These are phyloP conservation scores for Metschnikowia koreensis DNA, from an alignment of 805 yeast species.

Conservation along the genomic window DNA sequence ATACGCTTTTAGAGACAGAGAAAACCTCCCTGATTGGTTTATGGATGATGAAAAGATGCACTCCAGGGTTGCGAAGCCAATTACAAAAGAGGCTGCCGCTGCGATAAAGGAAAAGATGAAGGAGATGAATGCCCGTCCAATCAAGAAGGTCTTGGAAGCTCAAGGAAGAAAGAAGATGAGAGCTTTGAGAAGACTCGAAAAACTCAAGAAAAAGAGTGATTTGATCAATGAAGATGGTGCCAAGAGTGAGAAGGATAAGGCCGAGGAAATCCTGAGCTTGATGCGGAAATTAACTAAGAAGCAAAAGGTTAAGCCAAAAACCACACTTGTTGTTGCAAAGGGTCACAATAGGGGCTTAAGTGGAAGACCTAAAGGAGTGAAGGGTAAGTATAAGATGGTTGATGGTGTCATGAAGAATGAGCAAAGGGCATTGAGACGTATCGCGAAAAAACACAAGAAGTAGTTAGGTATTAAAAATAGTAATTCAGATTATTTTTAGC, in stretches of 20 bases:
- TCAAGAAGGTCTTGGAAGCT: slow-evolving; percentile 98
- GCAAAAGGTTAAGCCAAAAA: slow-evolving; percentile 73
- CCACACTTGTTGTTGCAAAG: slow-evolving; percentile 82
- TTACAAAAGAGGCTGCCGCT: slow-evolving; percentile 76
- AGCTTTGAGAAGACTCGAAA: slow-evolving; percentile 82
- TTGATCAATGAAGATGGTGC: slow-evolving; percentile 82
- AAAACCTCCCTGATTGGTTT: slow-evolving; percentile 96
- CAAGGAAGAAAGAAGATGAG: slow-evolving; percentile 94
- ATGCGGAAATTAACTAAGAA: slow-evolving; percentile 76
- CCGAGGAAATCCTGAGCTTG: slow-evolving; percentile 85
- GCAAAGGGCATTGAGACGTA: slow-evolving; percentile 86
- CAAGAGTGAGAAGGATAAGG: slow-evolving; percentile 90
- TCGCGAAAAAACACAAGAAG: slow-evolving; percentile 80
- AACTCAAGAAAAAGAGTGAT: slow-evolving; percentile 89
- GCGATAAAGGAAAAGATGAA: slow-evolving; percentile 44
- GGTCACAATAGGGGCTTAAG: slow-evolving; percentile 82
- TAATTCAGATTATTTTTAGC: no score
- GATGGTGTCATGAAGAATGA: slow-evolving; percentile 98
- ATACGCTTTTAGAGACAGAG: slow-evolving; percentile 87
- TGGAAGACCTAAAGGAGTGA: slow-evolving; percentile 96
- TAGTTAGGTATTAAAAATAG: background rate
- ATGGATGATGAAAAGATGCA: slow-evolving; percentile 87
- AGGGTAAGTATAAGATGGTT: slow-evolving; percentile 98
- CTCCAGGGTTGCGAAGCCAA: slow-evolving; percentile 82
- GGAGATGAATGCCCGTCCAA: slow-evolving; percentile 92